phyloP scores from a whole-genome alignment of 2,329 filamentous ascomycete genomes.

The Venturiaceae sp. region DNA sequence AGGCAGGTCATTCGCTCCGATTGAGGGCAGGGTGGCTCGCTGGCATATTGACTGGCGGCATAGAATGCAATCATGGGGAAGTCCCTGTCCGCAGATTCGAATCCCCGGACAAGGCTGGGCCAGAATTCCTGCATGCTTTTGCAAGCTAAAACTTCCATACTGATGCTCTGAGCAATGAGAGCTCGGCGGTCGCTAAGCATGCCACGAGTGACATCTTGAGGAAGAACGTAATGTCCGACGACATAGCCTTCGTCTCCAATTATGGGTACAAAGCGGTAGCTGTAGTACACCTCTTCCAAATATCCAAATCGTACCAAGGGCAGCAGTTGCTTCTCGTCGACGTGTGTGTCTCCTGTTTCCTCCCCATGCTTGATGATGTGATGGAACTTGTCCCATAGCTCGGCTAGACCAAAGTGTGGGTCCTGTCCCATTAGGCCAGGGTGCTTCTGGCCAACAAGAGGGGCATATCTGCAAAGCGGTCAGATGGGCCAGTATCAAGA shows the following conservation, averaged over 20 bases:
- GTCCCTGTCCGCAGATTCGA: not conserved
- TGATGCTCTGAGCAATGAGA: not conserved
- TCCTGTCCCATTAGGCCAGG: conserved; percentile 1
- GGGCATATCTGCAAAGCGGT: not conserved
- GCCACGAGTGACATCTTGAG: not conserved
- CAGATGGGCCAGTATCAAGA: not conserved
- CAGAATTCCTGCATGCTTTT: not conserved
- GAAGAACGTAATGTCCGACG: not conserved
- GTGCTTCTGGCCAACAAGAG: conserved; percentile 7
- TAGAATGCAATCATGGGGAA: not conserved
- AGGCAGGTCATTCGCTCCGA: not conserved
- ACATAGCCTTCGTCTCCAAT: conserved; percentile 8
- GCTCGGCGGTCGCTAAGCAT: not conserved
- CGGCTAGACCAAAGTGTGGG: not conserved
- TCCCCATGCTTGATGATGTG: not conserved
- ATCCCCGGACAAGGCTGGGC: not conserved
- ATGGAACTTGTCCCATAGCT: conserved; percentile 3
- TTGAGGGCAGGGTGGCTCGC: not conserved
- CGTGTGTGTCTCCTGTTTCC: not conserved
- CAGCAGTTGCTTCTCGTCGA: conserved; percentile 1
- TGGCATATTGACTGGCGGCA: not conserved
- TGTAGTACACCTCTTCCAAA: conserved; percentile 9
- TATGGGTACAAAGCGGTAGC: conserved; percentile 8
- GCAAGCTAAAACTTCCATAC: not conserved
- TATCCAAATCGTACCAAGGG: conserved; percentile 5